Evolutionary conservation across 805 yeast species (phyloP).

Genomic region (Ogataea nonfermentans): DNA sequence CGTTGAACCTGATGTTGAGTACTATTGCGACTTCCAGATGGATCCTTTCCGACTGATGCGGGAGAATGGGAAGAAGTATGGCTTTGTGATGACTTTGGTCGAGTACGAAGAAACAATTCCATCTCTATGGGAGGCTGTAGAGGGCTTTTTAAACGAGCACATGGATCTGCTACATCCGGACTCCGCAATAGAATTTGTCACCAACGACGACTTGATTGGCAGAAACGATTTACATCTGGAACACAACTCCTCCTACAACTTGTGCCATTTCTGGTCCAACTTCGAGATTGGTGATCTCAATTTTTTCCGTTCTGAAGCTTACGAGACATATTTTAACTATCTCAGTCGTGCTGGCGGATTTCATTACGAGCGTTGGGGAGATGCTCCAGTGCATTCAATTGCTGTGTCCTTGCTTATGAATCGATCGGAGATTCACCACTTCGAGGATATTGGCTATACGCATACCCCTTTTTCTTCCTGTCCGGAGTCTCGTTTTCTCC

Average conservation of each 20-base stretch:
- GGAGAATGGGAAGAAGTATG: conserved; percentile 74
- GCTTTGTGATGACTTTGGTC: conserved; percentile 78
- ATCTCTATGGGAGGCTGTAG: conserved; percentile 75
- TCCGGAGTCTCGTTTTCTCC: conserved; percentile 50
- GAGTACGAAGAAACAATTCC: conserved; percentile 87
- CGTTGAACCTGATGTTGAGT: conserved; percentile 90
- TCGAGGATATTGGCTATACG: conserved; percentile 77
- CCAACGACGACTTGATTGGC: conserved; percentile 50
- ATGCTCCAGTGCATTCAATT: conserved; percentile 85
- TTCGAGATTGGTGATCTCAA: conserved; percentile 74
- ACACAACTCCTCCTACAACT: conserved; percentile 58
- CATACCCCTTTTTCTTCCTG: conserved; percentile 70
- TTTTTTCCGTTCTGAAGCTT: conserved; percentile 66
- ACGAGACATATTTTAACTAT: conserved; percentile 57
- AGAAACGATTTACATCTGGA: conserved; percentile 39
- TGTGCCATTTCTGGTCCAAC: conserved; percentile 88
- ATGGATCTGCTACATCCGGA: conserved; percentile 65
- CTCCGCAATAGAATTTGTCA: conserved; percentile 57
- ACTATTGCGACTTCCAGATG: conserved; percentile 81
- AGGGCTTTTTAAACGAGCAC: conserved; percentile 54
- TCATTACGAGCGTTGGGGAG: conserved; percentile 92
- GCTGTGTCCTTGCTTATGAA: conserved; percentile 62
- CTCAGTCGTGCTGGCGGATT: conserved; percentile 73
- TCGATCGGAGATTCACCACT: conserved; percentile 64
- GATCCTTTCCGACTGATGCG: conserved; percentile 86